Evolutionary conservation across 2,329 filamentous ascomycete species (phyloP).

Genomic region (Thielaviopsis musarum): DNA sequence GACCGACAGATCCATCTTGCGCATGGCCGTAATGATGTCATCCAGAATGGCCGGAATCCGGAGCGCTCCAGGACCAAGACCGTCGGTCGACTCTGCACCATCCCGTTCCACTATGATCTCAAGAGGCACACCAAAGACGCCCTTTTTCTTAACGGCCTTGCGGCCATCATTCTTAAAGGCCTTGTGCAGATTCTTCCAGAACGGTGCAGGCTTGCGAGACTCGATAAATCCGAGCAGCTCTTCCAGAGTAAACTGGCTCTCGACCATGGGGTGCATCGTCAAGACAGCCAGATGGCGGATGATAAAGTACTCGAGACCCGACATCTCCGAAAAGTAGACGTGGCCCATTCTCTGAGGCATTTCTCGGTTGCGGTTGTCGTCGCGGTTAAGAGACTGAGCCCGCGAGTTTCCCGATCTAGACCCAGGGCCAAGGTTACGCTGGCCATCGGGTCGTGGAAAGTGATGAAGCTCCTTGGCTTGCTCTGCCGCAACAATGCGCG

Average conservation of each 20-base stretch:
- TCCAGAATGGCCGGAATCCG: slow-evolving; percentile 91
- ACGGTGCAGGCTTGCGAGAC: slow-evolving; percentile 70
- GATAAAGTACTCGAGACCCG: slow-evolving; percentile 92
- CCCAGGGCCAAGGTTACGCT: slow-evolving; percentile 13
- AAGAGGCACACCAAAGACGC: slow-evolving; percentile 77
- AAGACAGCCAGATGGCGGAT: slow-evolving; percentile 88
- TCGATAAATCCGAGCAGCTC: slow-evolving; percentile 88
- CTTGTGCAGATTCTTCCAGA: slow-evolving; percentile 97
- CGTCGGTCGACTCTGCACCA: slow-evolving; percentile 93
- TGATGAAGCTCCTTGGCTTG: slow-evolving; percentile 81
- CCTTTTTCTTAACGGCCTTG: slow-evolving; percentile 75
- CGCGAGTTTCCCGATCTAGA: slow-evolving; percentile 2
- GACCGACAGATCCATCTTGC: slow-evolving; percentile 97
- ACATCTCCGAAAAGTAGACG: slow-evolving; percentile 90
- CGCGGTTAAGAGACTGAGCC: slow-evolving; percentile 16
- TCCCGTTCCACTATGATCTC: slow-evolving; percentile 84
- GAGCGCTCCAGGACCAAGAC: slow-evolving; percentile 78
- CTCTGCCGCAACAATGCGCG: slow-evolving; percentile 85
- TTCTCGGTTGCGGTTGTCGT: slow-evolving; percentile 33
- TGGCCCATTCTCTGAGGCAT: slow-evolving; percentile 42
- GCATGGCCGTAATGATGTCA: slow-evolving; percentile 84
- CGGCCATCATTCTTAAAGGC: slow-evolving; percentile 77
- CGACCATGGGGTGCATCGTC: slow-evolving; percentile 83
- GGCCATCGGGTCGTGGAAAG: slow-evolving; percentile 43
- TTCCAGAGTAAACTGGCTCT: slow-evolving; percentile 81